Evolutionary conservation across 2,329 filamentous ascomycete genomes (phyloP).

Genomic region (Colletotrichum sp.): DNA sequence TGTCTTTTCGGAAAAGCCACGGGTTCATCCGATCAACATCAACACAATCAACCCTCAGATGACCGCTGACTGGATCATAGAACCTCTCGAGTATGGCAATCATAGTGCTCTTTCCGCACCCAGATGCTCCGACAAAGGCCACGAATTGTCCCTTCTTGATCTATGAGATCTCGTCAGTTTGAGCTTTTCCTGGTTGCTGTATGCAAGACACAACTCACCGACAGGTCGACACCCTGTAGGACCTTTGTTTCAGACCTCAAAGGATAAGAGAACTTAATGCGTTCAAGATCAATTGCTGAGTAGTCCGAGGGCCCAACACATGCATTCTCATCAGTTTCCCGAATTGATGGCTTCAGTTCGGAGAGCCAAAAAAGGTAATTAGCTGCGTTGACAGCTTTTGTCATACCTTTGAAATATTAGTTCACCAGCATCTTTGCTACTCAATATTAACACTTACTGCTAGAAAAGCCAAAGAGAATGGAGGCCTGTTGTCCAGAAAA

Average conservation of each 20-base stretch:
- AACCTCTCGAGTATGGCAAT: constrained; percentile 56
- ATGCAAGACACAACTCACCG: not conserved
- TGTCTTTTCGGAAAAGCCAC: constrained; percentile 30
- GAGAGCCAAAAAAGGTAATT: not conserved
- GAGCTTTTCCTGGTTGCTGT: too few relatives aligned
- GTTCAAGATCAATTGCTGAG: not conserved
- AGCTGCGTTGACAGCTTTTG: not conserved
- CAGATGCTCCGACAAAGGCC: constrained; percentile 59
- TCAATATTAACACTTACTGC: constrained; percentile 33
- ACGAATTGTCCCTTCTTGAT: constrained; percentile 45
- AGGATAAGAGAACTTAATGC: not conserved
- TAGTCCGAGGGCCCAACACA: not conserved
- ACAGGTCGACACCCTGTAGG: not conserved
- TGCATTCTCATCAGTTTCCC: not conserved
- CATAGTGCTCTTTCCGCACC: constrained; percentile 66
- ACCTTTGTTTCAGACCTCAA: not conserved
- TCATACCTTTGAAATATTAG: not conserved
- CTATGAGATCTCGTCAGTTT: not conserved
- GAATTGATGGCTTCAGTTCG: not conserved
- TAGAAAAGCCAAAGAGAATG: constrained; percentile 51
- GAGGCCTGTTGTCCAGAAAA: constrained; percentile 47
- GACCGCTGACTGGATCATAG: constrained; percentile 46
- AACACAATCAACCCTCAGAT: constrained; percentile 30
- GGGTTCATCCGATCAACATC: constrained; percentile 29
- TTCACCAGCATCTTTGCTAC: too few relatives aligned